Evolutionary conservation across 116 monocot species (phyloP).

Genomic region (Phalaenopsis hybrid): DNA sequence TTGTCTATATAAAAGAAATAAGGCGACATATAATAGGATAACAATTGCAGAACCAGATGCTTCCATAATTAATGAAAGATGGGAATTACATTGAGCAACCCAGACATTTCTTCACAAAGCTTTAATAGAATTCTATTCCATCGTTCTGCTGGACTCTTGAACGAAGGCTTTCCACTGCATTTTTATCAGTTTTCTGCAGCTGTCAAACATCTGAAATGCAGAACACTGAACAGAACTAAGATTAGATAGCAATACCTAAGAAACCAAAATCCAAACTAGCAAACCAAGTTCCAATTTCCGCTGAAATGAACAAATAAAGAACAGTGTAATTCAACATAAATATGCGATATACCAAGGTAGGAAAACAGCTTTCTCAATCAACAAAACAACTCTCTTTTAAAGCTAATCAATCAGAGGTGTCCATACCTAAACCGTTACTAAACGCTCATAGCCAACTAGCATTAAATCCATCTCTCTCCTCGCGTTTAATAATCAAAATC

Average conservation of each 20-base stretch:
- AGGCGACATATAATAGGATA: neutral
- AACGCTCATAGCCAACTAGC: neutral
- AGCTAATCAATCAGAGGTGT: neutral
- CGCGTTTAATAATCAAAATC: neutral
- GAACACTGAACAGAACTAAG: too few relatives aligned
- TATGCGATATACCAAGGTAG: neutral
- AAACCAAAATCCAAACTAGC: neutral
- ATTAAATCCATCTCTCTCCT: neutral
- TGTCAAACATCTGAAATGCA: neutral
- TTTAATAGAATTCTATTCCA: neutral
- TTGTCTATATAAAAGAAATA: neutral
- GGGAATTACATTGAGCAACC: constrained; percentile 1
- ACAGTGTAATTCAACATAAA: neutral
- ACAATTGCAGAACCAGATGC: neutral
- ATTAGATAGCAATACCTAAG: neutral
- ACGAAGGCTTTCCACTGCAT: neutral
- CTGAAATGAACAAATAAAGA: neutral
- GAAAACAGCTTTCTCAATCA: neutral
- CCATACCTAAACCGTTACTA: neutral
- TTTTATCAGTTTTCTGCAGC: neutral
- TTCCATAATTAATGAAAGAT: neutral
- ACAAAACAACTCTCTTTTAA: neutral
- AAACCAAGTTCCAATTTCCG: too few relatives aligned
- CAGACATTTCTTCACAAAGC: neutral
- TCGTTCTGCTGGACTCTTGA: constrained; percentile 3